phyloP scores from a whole-genome alignment of 1,139 yeast genomes.

The Magnusiomyces fungicola region DNA sequence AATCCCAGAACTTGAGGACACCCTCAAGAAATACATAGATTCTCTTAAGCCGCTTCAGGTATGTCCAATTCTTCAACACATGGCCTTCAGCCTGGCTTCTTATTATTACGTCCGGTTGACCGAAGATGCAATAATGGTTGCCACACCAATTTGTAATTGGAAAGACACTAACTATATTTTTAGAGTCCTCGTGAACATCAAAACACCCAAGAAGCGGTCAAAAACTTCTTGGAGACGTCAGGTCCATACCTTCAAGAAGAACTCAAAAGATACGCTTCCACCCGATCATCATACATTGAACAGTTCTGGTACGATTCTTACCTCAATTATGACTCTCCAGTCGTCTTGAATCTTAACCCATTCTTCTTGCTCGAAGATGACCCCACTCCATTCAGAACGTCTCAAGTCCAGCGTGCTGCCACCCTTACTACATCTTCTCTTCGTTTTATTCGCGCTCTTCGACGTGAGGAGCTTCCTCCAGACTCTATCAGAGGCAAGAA shows the following conservation, averaged over 20 bases:
- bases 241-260: constrained; percentile 60
- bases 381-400: constrained; percentile 67
- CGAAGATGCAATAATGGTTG: too few relatives aligned
- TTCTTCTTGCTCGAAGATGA: constrained; percentile 85
- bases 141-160: too few relatives aligned
- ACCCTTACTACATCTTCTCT: constrained; percentile 70
- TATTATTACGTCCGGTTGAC: too few relatives aligned
- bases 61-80: too few relatives aligned
- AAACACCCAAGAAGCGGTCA: constrained; percentile 54
- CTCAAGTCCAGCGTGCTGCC: constrained; percentile 76
- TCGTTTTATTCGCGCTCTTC: constrained; percentile 69
- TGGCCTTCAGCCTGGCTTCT: too few relatives aligned
- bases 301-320: constrained; percentile 93
- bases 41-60: constrained; percentile 59
- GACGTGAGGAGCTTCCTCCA: constrained; percentile 67
- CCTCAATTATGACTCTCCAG: constrained; percentile 75
- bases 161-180: not conserved
- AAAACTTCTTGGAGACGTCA: constrained; percentile 46
- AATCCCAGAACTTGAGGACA: constrained; percentile 62
- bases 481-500: constrained; percentile 59
- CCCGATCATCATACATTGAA: constrained; percentile 73
- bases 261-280: constrained; percentile 53
- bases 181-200: constrained; percentile 57
- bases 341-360: constrained; percentile 80
- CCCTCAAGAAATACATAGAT: constrained; percentile 56